A percentile compares a stretch with the other conserved stretches of the same genome.
Evolutionary conservation across 805 yeast species (phyloP).

Genomic region (Ogataea naganishii): DNA sequence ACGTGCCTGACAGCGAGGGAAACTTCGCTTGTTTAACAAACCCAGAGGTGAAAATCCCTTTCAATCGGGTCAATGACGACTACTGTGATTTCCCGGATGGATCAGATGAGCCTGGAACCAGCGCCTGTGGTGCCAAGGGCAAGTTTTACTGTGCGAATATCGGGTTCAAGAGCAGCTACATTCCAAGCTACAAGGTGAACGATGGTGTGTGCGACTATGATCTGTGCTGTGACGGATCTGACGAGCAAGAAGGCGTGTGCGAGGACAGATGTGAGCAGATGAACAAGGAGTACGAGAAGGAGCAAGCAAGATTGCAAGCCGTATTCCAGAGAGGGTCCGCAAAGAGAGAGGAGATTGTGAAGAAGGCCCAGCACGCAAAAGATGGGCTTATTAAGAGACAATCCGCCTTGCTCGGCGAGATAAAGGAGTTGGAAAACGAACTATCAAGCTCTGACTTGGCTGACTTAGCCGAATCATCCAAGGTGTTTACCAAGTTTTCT

Average conservation of each 20-base stretch:
- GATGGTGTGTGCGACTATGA: conserved; percentile 93
- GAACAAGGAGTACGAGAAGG: conserved; percentile 26
- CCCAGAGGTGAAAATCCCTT: conserved; percentile 54
- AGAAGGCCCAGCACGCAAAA: conserved; percentile 16
- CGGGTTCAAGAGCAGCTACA: conserved; percentile 54
- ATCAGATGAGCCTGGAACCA: conserved; percentile 92
- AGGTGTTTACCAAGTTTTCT: no score
- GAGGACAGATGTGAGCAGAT: conserved; percentile 48
- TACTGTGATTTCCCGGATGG: conserved; percentile 98
- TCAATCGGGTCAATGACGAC: conserved; percentile 71
- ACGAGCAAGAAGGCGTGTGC: conserved; percentile 56
- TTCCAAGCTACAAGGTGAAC: conserved; percentile 62
- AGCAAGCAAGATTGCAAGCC: conserved; percentile 9
- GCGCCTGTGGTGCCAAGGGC: conserved; percentile 58
- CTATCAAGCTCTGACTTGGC: no score
- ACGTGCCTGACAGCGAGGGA: conserved; percentile 42
- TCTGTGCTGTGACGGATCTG: conserved; percentile 90
- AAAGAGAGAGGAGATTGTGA: conserved; percentile 22
- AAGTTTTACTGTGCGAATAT: conserved; percentile 69
- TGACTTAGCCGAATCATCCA: no score
- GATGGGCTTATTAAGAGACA: conserved; percentile 11
- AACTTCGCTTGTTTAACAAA: conserved; percentile 64
- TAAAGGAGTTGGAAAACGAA: conserved; percentile 19
- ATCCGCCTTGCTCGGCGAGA: conserved; percentile 1
- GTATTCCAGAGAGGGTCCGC: conserved; percentile 26